Evolutionary conservation across 208 protist species (phyloP).

Genomic region (Histomonas meleagridis): DNA sequence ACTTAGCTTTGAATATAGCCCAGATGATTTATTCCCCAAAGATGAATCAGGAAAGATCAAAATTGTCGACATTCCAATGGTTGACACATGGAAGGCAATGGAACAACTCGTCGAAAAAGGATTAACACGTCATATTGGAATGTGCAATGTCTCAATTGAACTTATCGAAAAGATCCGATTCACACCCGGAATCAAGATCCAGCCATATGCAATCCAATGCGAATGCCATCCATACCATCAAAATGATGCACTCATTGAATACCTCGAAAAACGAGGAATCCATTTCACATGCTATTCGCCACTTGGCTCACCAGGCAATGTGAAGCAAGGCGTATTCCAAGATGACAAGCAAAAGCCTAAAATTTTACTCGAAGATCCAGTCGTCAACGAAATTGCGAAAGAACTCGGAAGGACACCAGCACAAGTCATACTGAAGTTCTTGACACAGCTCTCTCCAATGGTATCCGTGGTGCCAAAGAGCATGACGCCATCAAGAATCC

Average conservation of each 20-base stretch:
- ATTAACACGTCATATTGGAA: background rate
- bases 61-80: background rate
- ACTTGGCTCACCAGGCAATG: background rate
- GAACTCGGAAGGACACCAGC: background rate
- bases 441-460: background rate
- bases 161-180: background rate
- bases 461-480: background rate
- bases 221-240: slow-evolving; percentile 43
- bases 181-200: background rate
- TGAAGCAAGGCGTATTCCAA: background rate
- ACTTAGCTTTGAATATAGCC: slow-evolving; percentile 48
- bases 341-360: too few species aligned
- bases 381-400: background rate
- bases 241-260: slow-evolving; percentile 39
- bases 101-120: slow-evolving; percentile 25
- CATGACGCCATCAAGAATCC: background rate
- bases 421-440: background rate
- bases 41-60: background rate
- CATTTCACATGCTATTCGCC: slow-evolving; percentile 43
- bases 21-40: background rate
- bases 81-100: background rate
- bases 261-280: slow-evolving; percentile 39
- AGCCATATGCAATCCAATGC: background rate
- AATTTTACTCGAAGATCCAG: background rate
- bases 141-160: background rate